phyloP scores from a whole-genome alignment of 2,329 filamentous ascomycete genomes.

The Gaeumannomyces tritici region DNA sequence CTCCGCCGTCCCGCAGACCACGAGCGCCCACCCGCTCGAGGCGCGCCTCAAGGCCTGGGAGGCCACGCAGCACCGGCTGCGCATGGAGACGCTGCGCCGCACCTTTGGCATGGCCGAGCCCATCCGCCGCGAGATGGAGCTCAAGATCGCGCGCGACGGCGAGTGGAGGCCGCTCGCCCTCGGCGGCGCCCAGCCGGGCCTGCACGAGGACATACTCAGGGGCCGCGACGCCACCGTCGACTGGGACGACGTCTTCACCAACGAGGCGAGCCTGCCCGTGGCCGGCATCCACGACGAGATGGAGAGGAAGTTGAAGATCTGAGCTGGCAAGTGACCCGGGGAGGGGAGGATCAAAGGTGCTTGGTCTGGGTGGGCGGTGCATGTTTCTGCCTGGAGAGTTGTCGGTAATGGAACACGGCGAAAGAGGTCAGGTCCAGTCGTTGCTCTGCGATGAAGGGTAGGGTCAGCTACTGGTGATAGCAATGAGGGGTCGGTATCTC shows the following conservation, averaged over 20 bases:
- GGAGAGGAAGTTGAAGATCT: slow-evolving; percentile 82
- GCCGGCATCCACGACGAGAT: slow-evolving; percentile 84
- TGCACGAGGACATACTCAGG: slow-evolving; percentile 84
- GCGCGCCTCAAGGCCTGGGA: slow-evolving; percentile 84
- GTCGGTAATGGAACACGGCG: too few species aligned
- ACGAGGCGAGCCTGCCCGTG: slow-evolving; percentile 61
- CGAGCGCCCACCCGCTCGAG: slow-evolving; percentile 80
- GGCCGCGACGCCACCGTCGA: slow-evolving; percentile 68
- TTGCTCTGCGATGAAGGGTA: too few species aligned
- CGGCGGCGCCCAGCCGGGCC: slow-evolving; percentile 43
- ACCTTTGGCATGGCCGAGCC: slow-evolving; percentile 91
- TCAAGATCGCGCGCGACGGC: slow-evolving; percentile 73
- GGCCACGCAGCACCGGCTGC: slow-evolving; percentile 74
- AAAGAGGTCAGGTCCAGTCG: too few species aligned
- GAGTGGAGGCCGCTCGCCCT: slow-evolving; percentile 71
- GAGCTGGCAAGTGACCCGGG: slow-evolving; percentile 14
- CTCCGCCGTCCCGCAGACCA: slow-evolving; percentile 30
- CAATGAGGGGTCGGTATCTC: too few species aligned
- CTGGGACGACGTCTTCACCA: slow-evolving; percentile 92
- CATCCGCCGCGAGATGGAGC: slow-evolving; percentile 86
- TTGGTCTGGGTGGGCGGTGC: background rate
- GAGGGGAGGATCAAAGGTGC: background rate
- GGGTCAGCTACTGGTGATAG: background rate
- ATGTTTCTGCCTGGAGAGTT: background rate
- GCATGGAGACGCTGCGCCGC: slow-evolving; percentile 80